phyloP scores from a whole-genome alignment of 257 asterid species.

The Solanum chaucha region DNA sequence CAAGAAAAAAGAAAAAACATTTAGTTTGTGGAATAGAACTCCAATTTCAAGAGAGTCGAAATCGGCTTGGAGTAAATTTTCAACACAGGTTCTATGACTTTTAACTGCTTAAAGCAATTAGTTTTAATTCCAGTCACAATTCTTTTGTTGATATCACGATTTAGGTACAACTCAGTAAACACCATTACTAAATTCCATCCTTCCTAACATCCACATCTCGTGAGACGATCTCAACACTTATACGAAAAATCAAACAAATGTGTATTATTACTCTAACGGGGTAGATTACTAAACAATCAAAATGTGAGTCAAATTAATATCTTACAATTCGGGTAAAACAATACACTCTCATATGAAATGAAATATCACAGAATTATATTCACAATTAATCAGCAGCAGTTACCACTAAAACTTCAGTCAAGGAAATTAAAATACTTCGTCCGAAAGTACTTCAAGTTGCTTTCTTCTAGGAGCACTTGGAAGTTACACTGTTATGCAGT shows the following conservation, averaged over 20 bases:
- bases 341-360: not conserved
- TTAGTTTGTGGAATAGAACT: not conserved
- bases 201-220: not conserved
- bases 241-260: not conserved
- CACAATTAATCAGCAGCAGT: not conserved
- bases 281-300: not conserved
- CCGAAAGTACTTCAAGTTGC: not conserved
- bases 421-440: not conserved
- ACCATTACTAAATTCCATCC: not conserved
- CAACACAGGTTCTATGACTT: not conserved
- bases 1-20: not conserved
- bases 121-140: not conserved
- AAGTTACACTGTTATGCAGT: not conserved
- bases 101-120: not conserved
- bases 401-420: not conserved
- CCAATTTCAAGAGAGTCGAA: not conserved
- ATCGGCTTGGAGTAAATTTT: not conserved
- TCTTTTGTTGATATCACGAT: not conserved
- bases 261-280: not conserved
- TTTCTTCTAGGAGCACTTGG: not conserved
- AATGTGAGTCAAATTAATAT: not conserved
- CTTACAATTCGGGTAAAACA: not conserved
- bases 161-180: not conserved
- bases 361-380: not conserved
- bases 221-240: not conserved